These are phyloP conservation scores for Talaromyces stipitatus DNA, from an alignment of 495 filamentous ascomycete species.

Conservation along the genomic window DNA sequence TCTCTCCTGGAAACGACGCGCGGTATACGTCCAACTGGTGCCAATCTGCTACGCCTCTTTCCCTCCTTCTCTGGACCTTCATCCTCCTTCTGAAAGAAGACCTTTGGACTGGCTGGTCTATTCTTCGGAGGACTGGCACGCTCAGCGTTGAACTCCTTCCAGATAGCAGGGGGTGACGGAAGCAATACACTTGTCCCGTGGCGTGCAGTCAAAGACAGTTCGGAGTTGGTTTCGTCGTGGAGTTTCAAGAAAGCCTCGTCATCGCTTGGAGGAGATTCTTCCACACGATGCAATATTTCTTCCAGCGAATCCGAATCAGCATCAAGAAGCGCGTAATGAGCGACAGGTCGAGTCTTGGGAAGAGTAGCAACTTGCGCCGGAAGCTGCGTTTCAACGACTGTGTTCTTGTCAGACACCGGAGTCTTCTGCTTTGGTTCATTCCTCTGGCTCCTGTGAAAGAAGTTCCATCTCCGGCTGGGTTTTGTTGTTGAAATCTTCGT, in stretches of 20 bases:
- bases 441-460: constrained; percentile 57
- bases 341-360: constrained; percentile 36
- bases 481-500: not conserved
- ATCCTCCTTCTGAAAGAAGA: constrained; percentile 28
- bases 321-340: constrained; percentile 82
- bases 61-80: constrained; percentile 18
- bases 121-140: constrained; percentile 22
- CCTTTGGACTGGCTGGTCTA: constrained; percentile 33
- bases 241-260: constrained; percentile 27
- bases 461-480: constrained; percentile 58
- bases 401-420: constrained; percentile 2
- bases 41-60: constrained; percentile 40
- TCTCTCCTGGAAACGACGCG: constrained; percentile 68
- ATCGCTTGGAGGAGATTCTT: constrained; percentile 38
- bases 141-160: constrained; percentile 34
- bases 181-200: constrained; percentile 44
- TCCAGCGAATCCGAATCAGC: constrained; percentile 62
- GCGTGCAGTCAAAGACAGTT: constrained; percentile 27
- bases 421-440: constrained; percentile 14
- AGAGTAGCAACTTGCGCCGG: constrained; percentile 33
- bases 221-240: constrained; percentile 14
- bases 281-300: constrained; percentile 56
- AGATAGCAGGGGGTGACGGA: constrained; percentile 44
- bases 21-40: constrained; percentile 86
- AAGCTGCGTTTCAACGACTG: constrained; percentile 19